Evolutionary conservation across 2,329 filamentous ascomycete genomes (phyloP).

Genomic region (Sarocladium oryzae): DNA sequence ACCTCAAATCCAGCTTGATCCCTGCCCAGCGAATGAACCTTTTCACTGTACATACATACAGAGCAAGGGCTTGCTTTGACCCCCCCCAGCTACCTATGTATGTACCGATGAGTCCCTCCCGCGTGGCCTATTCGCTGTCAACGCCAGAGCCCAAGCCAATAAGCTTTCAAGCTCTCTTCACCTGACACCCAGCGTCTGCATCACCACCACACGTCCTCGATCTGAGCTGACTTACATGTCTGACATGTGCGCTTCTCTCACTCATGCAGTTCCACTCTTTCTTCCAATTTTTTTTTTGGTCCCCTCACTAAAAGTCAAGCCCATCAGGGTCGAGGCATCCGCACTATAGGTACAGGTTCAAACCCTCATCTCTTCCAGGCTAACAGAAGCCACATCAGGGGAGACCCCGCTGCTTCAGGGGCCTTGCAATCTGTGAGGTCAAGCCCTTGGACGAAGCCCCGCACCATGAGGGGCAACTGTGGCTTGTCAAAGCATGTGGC

Average conservation of each 20-base stretch:
- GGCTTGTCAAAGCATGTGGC: not conserved
- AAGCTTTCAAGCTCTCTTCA: not conserved
- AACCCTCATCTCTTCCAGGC: slow-evolving; percentile 1
- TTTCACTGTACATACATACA: too few species aligned
- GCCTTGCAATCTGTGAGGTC: not conserved
- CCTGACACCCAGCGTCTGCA: not conserved
- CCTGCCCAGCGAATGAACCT: too few species aligned
- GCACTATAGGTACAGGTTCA: not conserved
- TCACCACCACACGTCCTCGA: not conserved
- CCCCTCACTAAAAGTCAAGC: not conserved
- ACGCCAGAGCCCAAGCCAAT: too few species aligned
- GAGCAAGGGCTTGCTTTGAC: too few species aligned
- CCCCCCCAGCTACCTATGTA: too few species aligned
- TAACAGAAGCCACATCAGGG: not conserved
- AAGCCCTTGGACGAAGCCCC: not conserved
- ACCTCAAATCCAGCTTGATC: too few species aligned
- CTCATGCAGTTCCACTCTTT: too few species aligned
- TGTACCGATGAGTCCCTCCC: not conserved
- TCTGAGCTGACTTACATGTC: not conserved
- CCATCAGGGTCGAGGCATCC: not conserved
- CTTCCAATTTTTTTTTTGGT: too few species aligned
- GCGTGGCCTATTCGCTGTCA: not conserved
- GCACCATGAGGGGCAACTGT: slow-evolving; percentile 4
- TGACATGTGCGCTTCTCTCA: too few species aligned
- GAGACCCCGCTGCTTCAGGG: not conserved